Evolutionary conservation across 1,139 yeast genomes (phyloP).

Genomic region (Hansenula sp.): DNA sequence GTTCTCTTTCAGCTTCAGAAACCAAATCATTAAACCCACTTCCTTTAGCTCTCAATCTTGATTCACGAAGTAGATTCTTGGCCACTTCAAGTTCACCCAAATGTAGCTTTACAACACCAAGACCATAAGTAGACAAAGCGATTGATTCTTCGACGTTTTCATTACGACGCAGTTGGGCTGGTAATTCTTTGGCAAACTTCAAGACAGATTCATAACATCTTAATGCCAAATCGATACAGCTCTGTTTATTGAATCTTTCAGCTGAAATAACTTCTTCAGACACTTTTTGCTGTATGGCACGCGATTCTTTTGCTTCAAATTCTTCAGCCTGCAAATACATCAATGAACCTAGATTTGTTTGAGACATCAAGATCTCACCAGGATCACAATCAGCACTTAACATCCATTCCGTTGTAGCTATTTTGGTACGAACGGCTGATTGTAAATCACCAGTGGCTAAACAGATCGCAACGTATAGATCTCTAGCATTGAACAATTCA

Average conservation of each 20-base stretch:
- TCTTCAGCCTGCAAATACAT: constrained; percentile 69
- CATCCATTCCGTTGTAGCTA: constrained; percentile 72
- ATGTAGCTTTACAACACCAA: constrained; percentile 75
- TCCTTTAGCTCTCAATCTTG: constrained; percentile 66
- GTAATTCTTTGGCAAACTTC: constrained; percentile 47
- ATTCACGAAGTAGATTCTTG: constrained; percentile 58
- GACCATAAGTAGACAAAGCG: constrained; percentile 79
- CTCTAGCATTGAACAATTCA: constrained; percentile 72
- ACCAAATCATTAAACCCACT: constrained; percentile 63
- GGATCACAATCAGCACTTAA: constrained; percentile 64
- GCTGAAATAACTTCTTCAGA: constrained; percentile 25
- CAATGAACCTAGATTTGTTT: constrained; percentile 70
- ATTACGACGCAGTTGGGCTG: constrained; percentile 37
- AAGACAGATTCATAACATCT: constrained; percentile 52
- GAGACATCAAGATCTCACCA: constrained; percentile 59
- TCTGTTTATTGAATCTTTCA: constrained; percentile 31
- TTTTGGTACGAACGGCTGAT: constrained; percentile 58
- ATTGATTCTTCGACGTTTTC: constrained; percentile 55
- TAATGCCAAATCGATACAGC: constrained; percentile 40
- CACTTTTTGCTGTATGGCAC: constrained; percentile 23
- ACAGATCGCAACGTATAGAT: constrained; percentile 63
- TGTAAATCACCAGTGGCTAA: constrained; percentile 62
- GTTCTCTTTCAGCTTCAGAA: constrained; percentile 61
- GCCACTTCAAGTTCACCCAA: constrained; percentile 47
- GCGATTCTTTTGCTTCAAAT: constrained; percentile 45